Evolutionary conservation across 345 rosid species (phyloP), one percentile per base, ranked within the genome.

Genomic region (Corchorus capsularis): DNA sequence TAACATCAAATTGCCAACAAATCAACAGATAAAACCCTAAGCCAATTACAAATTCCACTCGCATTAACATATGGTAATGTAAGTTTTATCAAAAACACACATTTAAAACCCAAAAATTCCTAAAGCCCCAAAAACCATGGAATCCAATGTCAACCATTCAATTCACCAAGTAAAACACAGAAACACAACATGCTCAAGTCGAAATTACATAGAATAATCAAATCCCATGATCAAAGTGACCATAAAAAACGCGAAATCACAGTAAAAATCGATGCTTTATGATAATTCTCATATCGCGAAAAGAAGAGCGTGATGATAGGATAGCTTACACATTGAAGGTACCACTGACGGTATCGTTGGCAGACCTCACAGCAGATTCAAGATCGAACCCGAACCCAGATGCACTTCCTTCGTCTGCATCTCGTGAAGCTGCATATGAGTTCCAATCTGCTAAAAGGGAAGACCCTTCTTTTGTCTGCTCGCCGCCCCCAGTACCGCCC

Each of bases 381-480:
- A 94, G 85, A 81, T 92, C 97, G 75, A 94, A 92, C 3, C 87
- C 92, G 15, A 85, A 83, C 65, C 80, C 85, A 27, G 84, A n/a
- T 4, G 80, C 72, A 22, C 77, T 79, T 54, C 78, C 73, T 22
- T 85, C 91, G 2, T 82, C 86, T 54, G 86, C 49, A 34, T 88
- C 89, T 72, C 85, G 82, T 7, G 97, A 71, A 9, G 94, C 83
- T 46, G 97, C 86, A 79, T 93, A 94, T 1, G 97, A 83, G 78
- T 92, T 92, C 97, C 98, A 92, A 75, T 94, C 95, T 4, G 91
- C 87, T 37, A 92, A 85, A 11, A 92, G 83, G 65, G 97, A 93
- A 22, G 91, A 67, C 5, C 83, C 74, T 70, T 82, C 19, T 73
- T 81, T 82, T 63, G 67, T 73, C 70, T 78, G 85, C 46, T 62